Evolutionary conservation across 805 yeast species (phyloP), one percentile per base, ranked within the genome.

Genomic region (Kodamaea fukazawae): DNA sequence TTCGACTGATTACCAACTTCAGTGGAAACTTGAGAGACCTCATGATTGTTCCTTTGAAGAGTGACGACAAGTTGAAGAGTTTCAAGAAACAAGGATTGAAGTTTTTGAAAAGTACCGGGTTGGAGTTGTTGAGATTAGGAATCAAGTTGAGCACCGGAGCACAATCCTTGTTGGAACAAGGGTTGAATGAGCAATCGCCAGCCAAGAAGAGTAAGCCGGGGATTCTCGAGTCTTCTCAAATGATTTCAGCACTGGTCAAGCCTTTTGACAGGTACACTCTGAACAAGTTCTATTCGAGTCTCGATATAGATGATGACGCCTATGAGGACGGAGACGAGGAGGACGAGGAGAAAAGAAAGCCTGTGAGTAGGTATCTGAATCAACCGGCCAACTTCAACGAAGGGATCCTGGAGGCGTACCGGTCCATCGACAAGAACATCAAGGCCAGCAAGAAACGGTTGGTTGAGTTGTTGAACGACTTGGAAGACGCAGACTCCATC

Each of bases 101-200:
- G 6, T 88, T 90, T 61, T 81, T 90, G 1, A 81, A 75, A 49
- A 81, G 84, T 3, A 83, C 97, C 0, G 76, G 93, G 3, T 84
- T 82, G 41, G 96, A 90, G 57, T 60, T 89, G 25, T 66, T 90
- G 32, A 83, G 83, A 50, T 68, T 90, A 33, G 96, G 96, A 1
- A 91, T 86, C 0, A 87, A 84, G 50, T 55, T 90, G 20, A 90
- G 95, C 1, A 83, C 89, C 7, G 96, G 97, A 0, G 86, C 96
- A 0, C 97, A 89, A 53, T 78, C 81, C 0, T 60, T 86, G 2
- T 60, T 90, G 32, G 96, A 89, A 50, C 79, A 75, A 38, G 81
- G 95, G 0, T 20, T 20, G 23, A 20, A 20, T 5, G 97, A 89
- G 55, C 84, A 81, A 48, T 73, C 77, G 26, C 36, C 36, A 2